These are phyloP conservation scores for Cordyceps fumosorosea DNA, from an alignment of 2,329 filamentous ascomycete genomes.

Conservation along the genomic window DNA sequence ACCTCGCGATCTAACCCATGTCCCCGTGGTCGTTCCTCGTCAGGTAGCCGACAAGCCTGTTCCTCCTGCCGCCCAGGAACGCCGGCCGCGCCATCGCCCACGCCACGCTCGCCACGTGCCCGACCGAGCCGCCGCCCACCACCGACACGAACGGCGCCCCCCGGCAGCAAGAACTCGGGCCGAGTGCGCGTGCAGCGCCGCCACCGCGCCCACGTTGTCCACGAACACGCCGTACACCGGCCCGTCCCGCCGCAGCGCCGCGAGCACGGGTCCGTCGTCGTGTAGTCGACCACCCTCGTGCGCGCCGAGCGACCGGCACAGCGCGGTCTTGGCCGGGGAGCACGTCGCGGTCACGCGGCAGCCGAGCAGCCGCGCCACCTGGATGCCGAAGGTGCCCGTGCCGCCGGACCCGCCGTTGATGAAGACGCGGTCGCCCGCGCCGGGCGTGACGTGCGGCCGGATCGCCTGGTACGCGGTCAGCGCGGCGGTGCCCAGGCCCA, in stretches of 20 bases:
- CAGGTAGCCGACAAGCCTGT: constrained; percentile 35
- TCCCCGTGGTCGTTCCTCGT: constrained; percentile 37
- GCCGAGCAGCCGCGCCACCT: constrained; percentile 56
- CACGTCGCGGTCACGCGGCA: constrained; percentile 56
- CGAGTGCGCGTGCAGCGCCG: constrained; percentile 44
- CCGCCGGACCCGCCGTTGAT: constrained; percentile 62
- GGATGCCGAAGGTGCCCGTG: constrained; percentile 54
- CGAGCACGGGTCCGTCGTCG: constrained; percentile 35
- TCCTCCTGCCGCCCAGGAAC: constrained; percentile 34
- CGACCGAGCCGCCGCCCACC: constrained; percentile 32
- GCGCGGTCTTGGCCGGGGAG: constrained; percentile 49
- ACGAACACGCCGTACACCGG: constrained; percentile 42
- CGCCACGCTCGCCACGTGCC: constrained; percentile 20
- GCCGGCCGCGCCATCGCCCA: constrained; percentile 23
- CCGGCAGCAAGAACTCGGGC: constrained; percentile 42
- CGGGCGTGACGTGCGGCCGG: constrained; percentile 37
- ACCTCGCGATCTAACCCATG: constrained; percentile 43
- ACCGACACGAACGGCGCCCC: constrained; percentile 46
- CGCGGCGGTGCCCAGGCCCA: constrained; percentile 36
- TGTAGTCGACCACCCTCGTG: constrained; percentile 61
- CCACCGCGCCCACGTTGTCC: constrained; percentile 42
- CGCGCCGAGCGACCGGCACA: constrained; percentile 54
- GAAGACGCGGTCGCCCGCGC: constrained; percentile 54
- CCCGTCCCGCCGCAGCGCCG: constrained; percentile 35
- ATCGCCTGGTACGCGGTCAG: constrained; percentile 45